A percentile compares a stretch with the other conserved stretches of the same genome.
Conservation (phyloP, 495 filamentous ascomycete species). For the Parathielavia appendiculata region DNA sequence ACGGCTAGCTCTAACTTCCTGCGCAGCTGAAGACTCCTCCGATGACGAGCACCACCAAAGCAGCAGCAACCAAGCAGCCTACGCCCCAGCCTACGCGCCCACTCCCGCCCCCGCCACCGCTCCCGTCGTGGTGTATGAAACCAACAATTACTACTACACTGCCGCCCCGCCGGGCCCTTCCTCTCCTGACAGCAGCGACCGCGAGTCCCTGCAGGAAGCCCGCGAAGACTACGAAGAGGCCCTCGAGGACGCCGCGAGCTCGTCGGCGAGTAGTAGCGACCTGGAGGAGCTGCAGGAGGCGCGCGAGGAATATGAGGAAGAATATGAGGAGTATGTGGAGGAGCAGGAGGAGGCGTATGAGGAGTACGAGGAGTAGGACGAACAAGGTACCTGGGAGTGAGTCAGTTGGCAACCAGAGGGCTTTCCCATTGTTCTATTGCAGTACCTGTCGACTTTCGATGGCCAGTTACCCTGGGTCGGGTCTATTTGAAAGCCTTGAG, state of each 20-base stretch:
- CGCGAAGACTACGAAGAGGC: constrained; percentile 39
- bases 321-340: constrained; percentile 48
- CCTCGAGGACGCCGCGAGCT: constrained; percentile 31
- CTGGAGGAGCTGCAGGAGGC: constrained; percentile 41
- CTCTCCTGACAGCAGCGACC: constrained; percentile 35
- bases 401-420: too few species aligned
- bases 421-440: too few species aligned
- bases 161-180: constrained; percentile 23
- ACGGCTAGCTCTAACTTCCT: not conserved
- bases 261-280: constrained; percentile 41
- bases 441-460: too few species aligned
- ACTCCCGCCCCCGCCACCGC: constrained; percentile 9
- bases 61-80: not conserved
- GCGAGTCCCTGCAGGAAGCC: constrained; percentile 37
- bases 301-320: constrained; percentile 43
- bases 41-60: constrained; percentile 8
- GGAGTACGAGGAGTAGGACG: constrained; percentile 20
- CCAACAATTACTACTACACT: constrained; percentile 27
- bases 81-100: not conserved
- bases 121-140: constrained; percentile 26
- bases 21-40: constrained; percentile 8
- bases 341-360: constrained; percentile 35
- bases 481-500: too few species aligned
- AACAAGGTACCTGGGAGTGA: constrained; percentile 12
- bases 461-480: too few species aligned